Base-by-base conservation (phyloP, 495 filamentous ascomycete species). In the Aspergillus nidulans region DNA sequence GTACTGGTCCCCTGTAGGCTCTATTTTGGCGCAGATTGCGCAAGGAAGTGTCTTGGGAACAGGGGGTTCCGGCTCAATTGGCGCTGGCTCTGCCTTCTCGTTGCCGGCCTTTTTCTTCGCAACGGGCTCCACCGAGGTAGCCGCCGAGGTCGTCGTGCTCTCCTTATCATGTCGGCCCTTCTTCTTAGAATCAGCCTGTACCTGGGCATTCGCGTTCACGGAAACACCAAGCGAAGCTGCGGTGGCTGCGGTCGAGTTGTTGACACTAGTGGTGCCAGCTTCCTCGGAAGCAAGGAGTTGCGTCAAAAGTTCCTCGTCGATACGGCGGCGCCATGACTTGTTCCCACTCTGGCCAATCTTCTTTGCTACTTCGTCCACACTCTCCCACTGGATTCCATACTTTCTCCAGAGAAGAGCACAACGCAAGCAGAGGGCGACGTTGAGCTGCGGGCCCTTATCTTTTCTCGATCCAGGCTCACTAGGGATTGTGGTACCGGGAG, bases 301-400 rank as follows among this genome's bases (percentile, higher is more conserved):
- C 47, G 86, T 86, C 47, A 96, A 75, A 10, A 96, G 75, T 66
- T 97, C 95, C 64, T 97, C 92, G 60, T 97, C 94, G 47, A 94
- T 85, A 48, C 84, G 86, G 44, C 90, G 82, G 65, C 92, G 91
- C 87, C 87, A 91, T 1, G 88, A 88, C 55, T 89, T 86, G 36
- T 91, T 89, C 39, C 91, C 90, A 53, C 83, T 85, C 49, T 85
- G 84, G 3, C 85, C 84, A 49, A 95, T 85, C 75, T 95, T 94
- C 77, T 94, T 96, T 20, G 86, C 85, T 30, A 96, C 79, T 58
- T 97, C 94, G 51, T 97, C 94, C n/a, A 89, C 78, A 59, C 95
- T 88, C 65, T 97, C 94, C 84, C 90, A 99, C 55, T 94, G 89
- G 52, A 99, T 91, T 9, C 86, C 91, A 63, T 97, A 97, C 53